A percentile compares a stretch with the other conserved stretches of the same genome.
Evolutionary conservation across 2,329 filamentous ascomycete genomes (phyloP).

Genomic region (Neonectria sp.): DNA sequence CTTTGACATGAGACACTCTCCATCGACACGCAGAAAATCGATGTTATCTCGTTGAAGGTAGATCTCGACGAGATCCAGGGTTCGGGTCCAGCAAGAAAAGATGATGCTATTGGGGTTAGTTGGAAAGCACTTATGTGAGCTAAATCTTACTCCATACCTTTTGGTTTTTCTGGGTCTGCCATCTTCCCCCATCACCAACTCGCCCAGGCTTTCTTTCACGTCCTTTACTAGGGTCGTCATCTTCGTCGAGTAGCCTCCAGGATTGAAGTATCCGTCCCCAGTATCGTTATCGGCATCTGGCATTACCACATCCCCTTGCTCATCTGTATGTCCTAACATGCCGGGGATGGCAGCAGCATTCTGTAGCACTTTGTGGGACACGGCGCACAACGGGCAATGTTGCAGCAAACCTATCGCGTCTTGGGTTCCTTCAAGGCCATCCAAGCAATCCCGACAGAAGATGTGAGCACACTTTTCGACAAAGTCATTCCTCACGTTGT

Average conservation of each 20-base stretch:
- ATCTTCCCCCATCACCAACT: constrained; percentile 8
- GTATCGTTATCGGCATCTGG: constrained; percentile 26
- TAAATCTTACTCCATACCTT: too few relatives aligned
- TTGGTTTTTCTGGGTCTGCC: constrained; percentile 2
- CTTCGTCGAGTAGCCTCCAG: constrained; percentile 51
- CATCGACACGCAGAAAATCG: constrained; percentile 59
- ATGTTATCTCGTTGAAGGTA: constrained; percentile 50
- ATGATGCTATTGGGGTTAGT: constrained; percentile 54
- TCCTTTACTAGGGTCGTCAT: constrained; percentile 52
- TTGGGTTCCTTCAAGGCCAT: constrained; percentile 35
- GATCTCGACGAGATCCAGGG: constrained; percentile 54
- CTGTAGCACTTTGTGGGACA: neutral
- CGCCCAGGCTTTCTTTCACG: constrained; percentile 36
- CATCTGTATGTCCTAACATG: neutral
- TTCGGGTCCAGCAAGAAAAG: constrained; percentile 63
- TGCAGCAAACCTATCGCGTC: too few relatives aligned
- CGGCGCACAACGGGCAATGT: neutral
- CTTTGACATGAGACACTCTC: constrained; percentile 53
- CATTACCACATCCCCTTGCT: constrained; percentile 2
- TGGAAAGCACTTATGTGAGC: neutral
- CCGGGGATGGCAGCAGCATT: neutral
- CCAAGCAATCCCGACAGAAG: constrained; percentile 51
- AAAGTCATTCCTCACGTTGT: constrained; percentile 35
- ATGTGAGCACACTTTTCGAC: constrained; percentile 49
- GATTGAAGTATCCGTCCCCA: constrained; percentile 45